phyloP scores from a whole-genome alignment of 2,329 filamentous ascomycete genomes.

The Diaporthe longicolla region DNA sequence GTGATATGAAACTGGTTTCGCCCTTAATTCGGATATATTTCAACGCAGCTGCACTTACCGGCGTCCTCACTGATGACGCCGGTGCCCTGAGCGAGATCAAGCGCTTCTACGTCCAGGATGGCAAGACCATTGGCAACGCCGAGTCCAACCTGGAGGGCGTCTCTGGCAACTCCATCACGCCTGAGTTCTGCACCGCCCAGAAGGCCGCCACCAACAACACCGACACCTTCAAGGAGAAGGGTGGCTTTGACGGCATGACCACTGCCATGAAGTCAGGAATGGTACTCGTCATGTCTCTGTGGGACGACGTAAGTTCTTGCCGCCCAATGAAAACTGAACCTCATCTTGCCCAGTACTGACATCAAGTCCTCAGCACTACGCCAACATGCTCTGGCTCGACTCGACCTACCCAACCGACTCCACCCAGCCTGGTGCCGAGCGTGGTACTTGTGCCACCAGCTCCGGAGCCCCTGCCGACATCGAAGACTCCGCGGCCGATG shows the following conservation, averaged over 20 bases:
- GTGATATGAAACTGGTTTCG: too few species aligned
- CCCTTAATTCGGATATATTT: too few species aligned
- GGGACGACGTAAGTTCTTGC: slow-evolving; percentile 66
- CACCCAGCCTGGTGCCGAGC: slow-evolving; percentile 62
- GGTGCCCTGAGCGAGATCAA: slow-evolving; percentile 73
- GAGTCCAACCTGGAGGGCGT: slow-evolving; percentile 56
- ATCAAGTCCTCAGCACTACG: slow-evolving; percentile 56
- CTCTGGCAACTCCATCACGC: slow-evolving; percentile 66
- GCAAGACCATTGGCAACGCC: slow-evolving; percentile 69
- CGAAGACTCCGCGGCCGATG: background rate
- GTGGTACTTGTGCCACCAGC: slow-evolving; percentile 66
- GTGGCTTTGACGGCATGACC: slow-evolving; percentile 72
- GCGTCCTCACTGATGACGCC: slow-evolving; percentile 61
- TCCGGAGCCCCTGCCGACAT: slow-evolving; percentile 37
- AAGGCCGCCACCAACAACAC: slow-evolving; percentile 70
- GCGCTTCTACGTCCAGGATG: slow-evolving; percentile 76
- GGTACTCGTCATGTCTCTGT: slow-evolving; percentile 66
- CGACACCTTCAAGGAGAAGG: slow-evolving; percentile 67
- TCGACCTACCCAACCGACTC: slow-evolving; percentile 63
- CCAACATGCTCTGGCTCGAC: slow-evolving; percentile 76
- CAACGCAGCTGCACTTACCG: too few species aligned
- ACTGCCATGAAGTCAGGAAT: slow-evolving; percentile 57
- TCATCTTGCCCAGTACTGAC: background rate
- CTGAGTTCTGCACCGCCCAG: slow-evolving; percentile 70
- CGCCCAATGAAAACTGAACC: background rate